Evolutionary conservation across 352 stramenopile species (phyloP).

Genomic region (Blastocystis sp.): DNA sequence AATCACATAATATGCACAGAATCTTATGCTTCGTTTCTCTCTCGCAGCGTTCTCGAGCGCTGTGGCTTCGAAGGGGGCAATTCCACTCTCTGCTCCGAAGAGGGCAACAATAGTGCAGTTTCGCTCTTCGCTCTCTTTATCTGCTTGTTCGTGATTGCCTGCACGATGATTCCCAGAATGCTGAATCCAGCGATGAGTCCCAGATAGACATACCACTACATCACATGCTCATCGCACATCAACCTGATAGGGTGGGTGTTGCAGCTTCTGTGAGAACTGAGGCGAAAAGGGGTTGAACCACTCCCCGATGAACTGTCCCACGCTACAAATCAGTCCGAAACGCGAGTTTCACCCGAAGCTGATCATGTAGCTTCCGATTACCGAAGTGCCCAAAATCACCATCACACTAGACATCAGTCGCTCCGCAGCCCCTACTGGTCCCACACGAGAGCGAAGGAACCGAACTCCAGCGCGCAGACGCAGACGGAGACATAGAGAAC

Average conservation of each 20-base stretch:
- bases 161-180: slow-evolving; percentile 7
- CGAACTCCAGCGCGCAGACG: slow-evolving; percentile 22
- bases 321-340: not conserved
- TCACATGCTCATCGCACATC: not conserved
- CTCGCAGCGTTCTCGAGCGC: not conserved
- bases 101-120: not conserved
- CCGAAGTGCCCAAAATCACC: slow-evolving; percentile 29
- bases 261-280: slow-evolving; percentile 12
- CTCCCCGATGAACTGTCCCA: slow-evolving; percentile 31
- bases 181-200: not conserved
- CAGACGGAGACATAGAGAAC: slow-evolving; percentile 31
- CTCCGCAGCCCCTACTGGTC: not conserved
- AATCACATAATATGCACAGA: not conserved
- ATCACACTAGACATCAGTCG: not conserved
- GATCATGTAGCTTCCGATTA: slow-evolving; percentile 53
- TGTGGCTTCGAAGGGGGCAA: not conserved
- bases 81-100: not conserved
- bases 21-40: not conserved
- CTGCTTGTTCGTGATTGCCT: not conserved
- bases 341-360: not conserved
- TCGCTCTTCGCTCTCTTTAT: not conserved
- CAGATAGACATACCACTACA: slow-evolving; percentile 51
- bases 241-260: slow-evolving; percentile 18
- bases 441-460: slow-evolving; percentile 18
- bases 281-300: slow-evolving; percentile 56